Conservation (phyloP, 805 yeast genomes). For the Saturnispora silvae region DNA sequence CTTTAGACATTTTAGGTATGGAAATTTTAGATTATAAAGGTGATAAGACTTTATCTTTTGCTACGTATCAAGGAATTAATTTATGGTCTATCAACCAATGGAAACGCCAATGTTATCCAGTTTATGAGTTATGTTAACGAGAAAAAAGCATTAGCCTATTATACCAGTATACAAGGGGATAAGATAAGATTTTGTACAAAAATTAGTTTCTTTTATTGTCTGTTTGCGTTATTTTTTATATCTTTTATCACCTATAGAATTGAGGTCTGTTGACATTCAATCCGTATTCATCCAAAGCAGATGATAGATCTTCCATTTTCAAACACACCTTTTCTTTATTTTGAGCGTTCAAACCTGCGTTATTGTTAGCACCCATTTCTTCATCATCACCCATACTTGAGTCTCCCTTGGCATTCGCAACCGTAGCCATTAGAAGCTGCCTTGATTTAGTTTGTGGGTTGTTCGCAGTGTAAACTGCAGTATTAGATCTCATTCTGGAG, state of each 20-base stretch:
- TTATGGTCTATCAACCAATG: conserved; percentile 61
- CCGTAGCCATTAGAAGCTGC: conserved; percentile 53
- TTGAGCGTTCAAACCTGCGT: conserved; percentile 12
- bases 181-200: too few species aligned
- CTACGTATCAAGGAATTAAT: conserved; percentile 56
- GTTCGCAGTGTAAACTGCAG: conserved; percentile 74
- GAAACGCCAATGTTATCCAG: conserved; percentile 52
- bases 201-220: too few species aligned
- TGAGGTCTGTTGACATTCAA: conserved; percentile 85
- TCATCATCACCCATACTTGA: conserved; percentile 19
- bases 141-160: not conserved
- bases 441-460: conserved; percentile 82
- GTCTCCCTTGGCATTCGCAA: conserved; percentile 24
- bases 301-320: conserved; percentile 87
- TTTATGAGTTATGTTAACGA: conserved; percentile 34
- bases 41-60: conserved; percentile 41
- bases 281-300: conserved; percentile 80
- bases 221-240: too few species aligned
- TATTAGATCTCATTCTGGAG: conserved; percentile 80
- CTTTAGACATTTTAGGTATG: conserved; percentile 46
- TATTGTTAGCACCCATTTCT: conserved; percentile 18
- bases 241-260: conserved; percentile 57
- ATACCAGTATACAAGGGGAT: too few species aligned
- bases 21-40: conserved; percentile 43
- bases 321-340: conserved; percentile 55